Base-by-base conservation (phyloP, 768 basidiomycete genomes). In the Mycena filopes region DNA sequence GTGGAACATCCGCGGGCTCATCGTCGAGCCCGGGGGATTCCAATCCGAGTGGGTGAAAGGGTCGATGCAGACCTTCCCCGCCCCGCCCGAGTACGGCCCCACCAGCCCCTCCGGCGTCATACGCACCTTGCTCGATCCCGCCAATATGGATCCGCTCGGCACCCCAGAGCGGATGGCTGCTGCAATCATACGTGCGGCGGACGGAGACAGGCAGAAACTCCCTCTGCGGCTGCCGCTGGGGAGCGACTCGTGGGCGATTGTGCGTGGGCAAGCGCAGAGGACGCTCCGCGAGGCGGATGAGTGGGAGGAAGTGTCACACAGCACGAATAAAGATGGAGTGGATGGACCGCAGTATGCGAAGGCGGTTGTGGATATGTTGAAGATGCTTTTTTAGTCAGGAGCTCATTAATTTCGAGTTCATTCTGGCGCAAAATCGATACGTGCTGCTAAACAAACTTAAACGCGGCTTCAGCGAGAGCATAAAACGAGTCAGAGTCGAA, bases 1-100 rank as follows among this genome's bases (percentile, higher is more conserved):
- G 15, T 84, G 83, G 82, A 83, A 83, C 60, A 83, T 82, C 38
- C 65, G 70, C 26, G 65, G 48, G 38, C 63, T 65, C 33, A 67
- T 75, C 28, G 42, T 72, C 57, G 66, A 74, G 59, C 72, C 71
- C 13, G 74, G 72, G 55, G 71, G 70, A 3, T 75, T 74, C 60
- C 62, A 70, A 13, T 73, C 71, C 25, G 68, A 71, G 49, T 73
- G 75, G 73, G 51, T 50, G 3, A 41, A 49, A 21, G 68, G 62
- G 8, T 28, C 43, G 10, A 60, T 63, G 57, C 54, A 61, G 9
- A 70, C 50, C 12, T 48, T 73, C 6, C 70, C 73, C 31, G 53
- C 70, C 16, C 72, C 69, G 49, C 74, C 74, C 2, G 69, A 70
- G 41, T 76, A 74, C 42, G 68, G 68, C 60, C 65, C 69, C 43